Conservation (phyloP, 2,329 filamentous ascomycete genomes). For the Zymoseptoria ardabiliae region DNA sequence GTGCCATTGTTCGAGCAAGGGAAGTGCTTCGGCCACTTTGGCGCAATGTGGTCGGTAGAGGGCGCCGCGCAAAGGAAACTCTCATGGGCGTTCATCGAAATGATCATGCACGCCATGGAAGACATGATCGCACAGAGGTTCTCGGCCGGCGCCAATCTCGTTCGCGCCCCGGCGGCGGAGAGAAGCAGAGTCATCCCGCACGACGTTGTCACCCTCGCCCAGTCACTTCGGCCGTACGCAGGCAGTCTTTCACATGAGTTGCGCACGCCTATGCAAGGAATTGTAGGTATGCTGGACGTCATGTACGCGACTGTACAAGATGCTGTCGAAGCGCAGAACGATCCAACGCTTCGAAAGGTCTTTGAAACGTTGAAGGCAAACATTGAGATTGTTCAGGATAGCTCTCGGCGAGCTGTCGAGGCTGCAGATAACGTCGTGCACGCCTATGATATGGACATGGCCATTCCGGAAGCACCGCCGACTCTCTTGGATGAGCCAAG, state of each 20-base stretch:
- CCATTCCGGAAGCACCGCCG: conserved; percentile 56
- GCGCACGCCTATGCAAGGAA: conserved; percentile 67
- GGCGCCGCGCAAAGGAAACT: conserved; percentile 50
- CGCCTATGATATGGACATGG: conserved; percentile 68
- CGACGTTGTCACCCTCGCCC: conserved; percentile 50
- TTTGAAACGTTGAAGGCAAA: conserved; percentile 59
- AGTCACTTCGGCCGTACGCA: conserved; percentile 65
- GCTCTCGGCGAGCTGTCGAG: conserved; percentile 62
- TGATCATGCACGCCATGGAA: conserved; percentile 61
- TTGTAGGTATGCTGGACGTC: conserved; percentile 68
- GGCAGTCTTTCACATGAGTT: conserved; percentile 64
- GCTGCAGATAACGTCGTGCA: conserved; percentile 70
- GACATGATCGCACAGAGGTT: conserved; percentile 57
- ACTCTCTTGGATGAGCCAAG: conserved; percentile 23
- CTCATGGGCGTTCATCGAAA: conserved; percentile 60
- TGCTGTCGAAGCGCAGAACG: conserved; percentile 49
- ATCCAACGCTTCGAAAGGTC: conserved; percentile 45
- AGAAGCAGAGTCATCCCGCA: conserved; percentile 45
- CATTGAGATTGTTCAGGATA: conserved; percentile 67
- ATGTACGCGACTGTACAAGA: conserved; percentile 68
- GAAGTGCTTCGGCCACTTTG: conserved; percentile 63
- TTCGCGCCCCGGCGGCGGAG: conserved; percentile 24
- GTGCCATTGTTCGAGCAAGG: conserved; percentile 58
- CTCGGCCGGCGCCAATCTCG: conserved; percentile 46
- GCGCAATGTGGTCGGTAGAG: conserved; percentile 62